Base-by-base conservation (phyloP, 2,329 filamentous ascomycete genomes). In the Bipolaris victoriae region DNA sequence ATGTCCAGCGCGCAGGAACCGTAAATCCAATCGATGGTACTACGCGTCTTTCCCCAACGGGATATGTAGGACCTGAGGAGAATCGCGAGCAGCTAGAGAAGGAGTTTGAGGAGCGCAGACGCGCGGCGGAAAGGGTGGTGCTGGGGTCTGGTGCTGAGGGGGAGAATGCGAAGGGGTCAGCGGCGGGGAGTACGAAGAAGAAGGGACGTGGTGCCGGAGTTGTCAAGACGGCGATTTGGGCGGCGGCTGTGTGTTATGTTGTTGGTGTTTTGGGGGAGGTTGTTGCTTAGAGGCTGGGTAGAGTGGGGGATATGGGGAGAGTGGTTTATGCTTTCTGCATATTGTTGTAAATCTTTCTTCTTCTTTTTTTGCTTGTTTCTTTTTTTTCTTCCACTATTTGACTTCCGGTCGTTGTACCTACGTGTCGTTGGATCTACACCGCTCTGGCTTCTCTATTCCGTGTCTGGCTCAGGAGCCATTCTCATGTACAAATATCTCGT, bases 11-110 rank as follows among this genome's bases (percentile, higher is more conserved):
- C 15, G 16, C 10, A 16, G 29, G 33, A 16, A 40, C 24, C 2
- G 61, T 73, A 1, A 77, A 76, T n/a, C 74, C 73, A 2, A 68
- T 77, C 13, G 74, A 77, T 37, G 74, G 73, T 16, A 77, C 73
- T 0, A 64, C 71, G 1, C 65, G 70, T 1, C 64, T 74, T 3
- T 68, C 62, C 15, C 73, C 72, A 4, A 75, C 72, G 1, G 73
- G 72, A n/a, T 75, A 71, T 54, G 71, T 70, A 13, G 68, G 71
- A 4, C 65, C 69, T 3, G 68, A 68, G 20, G 67, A 71, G 33
- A 61, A 51, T 10, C 58, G 48, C 9, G 66, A 69, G 39, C 65
- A 68, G 35, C 52, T 66, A 1, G 70, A 70, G 15, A 53, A 52
- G 16, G 60, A 59, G 15, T 72, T 71, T 43, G 58, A 67, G 31